Evolutionary conservation across 441 rosid species (phyloP).

Genomic region (Hura crepitans): DNA sequence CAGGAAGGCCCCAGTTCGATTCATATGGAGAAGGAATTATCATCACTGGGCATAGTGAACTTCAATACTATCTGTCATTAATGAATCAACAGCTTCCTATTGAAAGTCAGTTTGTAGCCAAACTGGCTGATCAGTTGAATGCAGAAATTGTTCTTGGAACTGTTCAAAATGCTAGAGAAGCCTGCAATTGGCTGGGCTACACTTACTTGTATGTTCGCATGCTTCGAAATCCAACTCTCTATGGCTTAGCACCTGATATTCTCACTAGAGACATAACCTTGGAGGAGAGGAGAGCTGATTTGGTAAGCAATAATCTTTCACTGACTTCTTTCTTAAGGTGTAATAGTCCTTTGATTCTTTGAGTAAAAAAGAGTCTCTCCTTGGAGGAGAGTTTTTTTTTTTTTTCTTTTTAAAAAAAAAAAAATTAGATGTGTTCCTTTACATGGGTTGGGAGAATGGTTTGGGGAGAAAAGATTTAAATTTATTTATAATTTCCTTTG

Average conservation of each 20-base stretch:
- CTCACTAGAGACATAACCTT: conserved; percentile 60
- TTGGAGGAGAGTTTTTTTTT: too few species aligned
- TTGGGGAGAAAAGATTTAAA: not conserved
- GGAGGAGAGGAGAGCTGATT: conserved; percentile 93
- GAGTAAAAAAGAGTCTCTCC: too few species aligned
- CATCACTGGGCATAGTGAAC: conserved; percentile 82
- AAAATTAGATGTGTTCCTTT: not conserved
- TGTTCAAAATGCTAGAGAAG: conserved; percentile 92
- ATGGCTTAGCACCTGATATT: conserved; percentile 83
- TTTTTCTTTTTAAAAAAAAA: too few species aligned
- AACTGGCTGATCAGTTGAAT: conserved; percentile 93
- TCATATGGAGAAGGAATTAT: conserved; percentile 84
- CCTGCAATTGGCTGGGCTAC: conserved; percentile 92
- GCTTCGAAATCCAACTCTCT: conserved; percentile 78
- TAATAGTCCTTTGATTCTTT: not conserved
- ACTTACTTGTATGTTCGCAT: conserved; percentile 80
- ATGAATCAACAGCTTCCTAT: conserved; percentile 97
- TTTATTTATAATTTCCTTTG: not conserved
- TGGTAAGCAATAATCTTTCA: conserved; percentile 48
- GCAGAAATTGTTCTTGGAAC: conserved; percentile 98
- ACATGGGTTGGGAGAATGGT: not conserved
- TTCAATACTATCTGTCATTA: conserved; percentile 81
- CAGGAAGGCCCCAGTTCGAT: conserved; percentile 96
- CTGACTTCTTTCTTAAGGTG: not conserved
- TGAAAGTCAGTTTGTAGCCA: conserved; percentile 90